A percentile compares a stretch with the other conserved stretches of the same genome.
These are phyloP conservation scores for Pseudogymnoascus destructans DNA, from an alignment of 2,329 filamentous ascomycete species.

Conservation along the genomic window DNA sequence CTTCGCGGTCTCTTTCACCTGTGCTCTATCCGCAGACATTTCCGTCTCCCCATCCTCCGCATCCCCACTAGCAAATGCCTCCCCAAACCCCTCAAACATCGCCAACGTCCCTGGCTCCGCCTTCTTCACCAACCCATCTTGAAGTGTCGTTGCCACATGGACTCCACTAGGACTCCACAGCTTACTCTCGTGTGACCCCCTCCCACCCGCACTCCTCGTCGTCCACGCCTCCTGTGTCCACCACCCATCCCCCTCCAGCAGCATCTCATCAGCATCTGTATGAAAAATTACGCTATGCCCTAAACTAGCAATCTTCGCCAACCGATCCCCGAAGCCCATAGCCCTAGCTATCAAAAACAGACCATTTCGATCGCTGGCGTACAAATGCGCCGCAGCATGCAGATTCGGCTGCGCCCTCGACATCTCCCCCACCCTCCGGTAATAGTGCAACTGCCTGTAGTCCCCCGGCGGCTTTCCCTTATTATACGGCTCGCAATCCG, in stretches of 20 bases:
- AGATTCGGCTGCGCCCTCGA: conserved; percentile 38
- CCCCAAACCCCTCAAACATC: conserved; percentile 7
- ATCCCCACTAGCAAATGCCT: not conserved
- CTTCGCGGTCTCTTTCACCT: not conserved
- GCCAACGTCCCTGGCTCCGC: conserved; percentile 10
- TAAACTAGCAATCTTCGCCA: conserved; percentile 33
- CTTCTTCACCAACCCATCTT: conserved; percentile 34
- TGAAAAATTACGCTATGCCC: conserved; percentile 37
- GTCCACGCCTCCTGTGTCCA: conserved; percentile 37
- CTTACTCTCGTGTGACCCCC: conserved; percentile 34
- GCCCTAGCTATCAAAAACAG: conserved; percentile 39
- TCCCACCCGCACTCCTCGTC: conserved; percentile 31
- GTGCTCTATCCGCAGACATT: not conserved
- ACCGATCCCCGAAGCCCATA: conserved; percentile 30
- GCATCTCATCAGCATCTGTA: conserved; percentile 28
- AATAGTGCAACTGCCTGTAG: conserved; percentile 12
- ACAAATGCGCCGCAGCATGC: conserved; percentile 44
- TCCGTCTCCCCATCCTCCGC: not conserved
- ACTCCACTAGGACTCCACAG: conserved; percentile 30
- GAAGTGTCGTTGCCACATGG: conserved; percentile 34
- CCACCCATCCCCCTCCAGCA: conserved; percentile 30
- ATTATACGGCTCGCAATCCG: conserved; percentile 24
- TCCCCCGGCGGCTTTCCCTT: conserved; percentile 13
- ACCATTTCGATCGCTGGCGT: conserved; percentile 42
- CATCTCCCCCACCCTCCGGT: conserved; percentile 18